phyloP scores from a whole-genome alignment of 441 rosid species.

The Kokia cookei region DNA sequence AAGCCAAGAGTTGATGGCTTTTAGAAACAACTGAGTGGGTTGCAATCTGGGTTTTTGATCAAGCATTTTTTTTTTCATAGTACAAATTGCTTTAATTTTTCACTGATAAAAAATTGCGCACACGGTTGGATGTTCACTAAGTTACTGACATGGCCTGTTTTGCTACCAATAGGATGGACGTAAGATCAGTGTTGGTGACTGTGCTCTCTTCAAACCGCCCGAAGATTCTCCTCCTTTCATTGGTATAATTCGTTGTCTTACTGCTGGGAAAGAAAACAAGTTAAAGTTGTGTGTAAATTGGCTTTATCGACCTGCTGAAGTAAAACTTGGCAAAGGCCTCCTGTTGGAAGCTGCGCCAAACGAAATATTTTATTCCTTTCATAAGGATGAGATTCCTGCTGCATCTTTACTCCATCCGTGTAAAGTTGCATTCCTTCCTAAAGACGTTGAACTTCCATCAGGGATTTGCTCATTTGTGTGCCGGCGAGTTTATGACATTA shows the following conservation, averaged over 20 bases:
- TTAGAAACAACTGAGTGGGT: neutral
- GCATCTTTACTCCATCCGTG: slow-evolving; percentile 84
- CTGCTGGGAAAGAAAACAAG: slow-evolving; percentile 40
- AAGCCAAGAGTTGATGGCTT: neutral
- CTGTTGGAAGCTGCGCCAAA: slow-evolving; percentile 82
- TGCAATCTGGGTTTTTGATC: neutral
- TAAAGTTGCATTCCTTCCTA: slow-evolving; percentile 80
- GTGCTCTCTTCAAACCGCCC: slow-evolving; percentile 83
- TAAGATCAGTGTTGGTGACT: slow-evolving; percentile 74
- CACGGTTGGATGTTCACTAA: neutral
- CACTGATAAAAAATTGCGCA: neutral
- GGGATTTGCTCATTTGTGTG: slow-evolving; percentile 83
- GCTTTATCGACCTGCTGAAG: slow-evolving; percentile 79
- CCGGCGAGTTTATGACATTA: slow-evolving; percentile 77
- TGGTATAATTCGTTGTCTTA: slow-evolving; percentile 61
- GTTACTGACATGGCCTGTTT: neutral
- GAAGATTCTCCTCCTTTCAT: slow-evolving; percentile 76
- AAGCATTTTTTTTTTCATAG: neutral
- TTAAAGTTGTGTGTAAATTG: slow-evolving; percentile 67
- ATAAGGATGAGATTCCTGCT: slow-evolving; percentile 84
- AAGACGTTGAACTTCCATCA: slow-evolving; percentile 73
- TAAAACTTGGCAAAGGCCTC: slow-evolving; percentile 86
- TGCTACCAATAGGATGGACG: slow-evolving; percentile 68
- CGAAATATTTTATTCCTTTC: slow-evolving; percentile 90
- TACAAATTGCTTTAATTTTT: neutral